Base-by-base conservation (phyloP, 345 rosid species). In the Draba incana region DNA sequence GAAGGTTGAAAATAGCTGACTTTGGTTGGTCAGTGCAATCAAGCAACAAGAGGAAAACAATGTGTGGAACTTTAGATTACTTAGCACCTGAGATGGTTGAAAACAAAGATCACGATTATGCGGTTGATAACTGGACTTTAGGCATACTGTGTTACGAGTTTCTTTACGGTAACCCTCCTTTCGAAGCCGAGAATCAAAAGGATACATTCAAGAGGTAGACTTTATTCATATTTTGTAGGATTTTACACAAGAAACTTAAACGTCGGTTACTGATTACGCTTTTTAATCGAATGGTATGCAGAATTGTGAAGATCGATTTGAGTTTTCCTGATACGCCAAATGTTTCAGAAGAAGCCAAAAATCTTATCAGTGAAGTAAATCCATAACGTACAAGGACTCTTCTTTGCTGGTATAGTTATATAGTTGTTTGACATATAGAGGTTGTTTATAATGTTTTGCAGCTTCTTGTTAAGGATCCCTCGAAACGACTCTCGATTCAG, bases 21-120 rank as follows among this genome's bases (percentile, higher is more conserved):
- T 95, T 95, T 68, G 97, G 99, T 27, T 89, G 98, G 99, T 89
- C 98, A 8, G 97, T 95, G n/a, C 99, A 95, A 78, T 92, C 99
- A 16, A 83, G 76, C 77, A 78, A 79, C 82, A 95, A 89, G 82
- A 88, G 99, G 51, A 86, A 70, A 77, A 95, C 98, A 10, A 86
- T 92, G 98, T 95, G 99, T 71, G 99, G 99, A 47, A 92, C 99
- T 5, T 71, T 95, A 70, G 99, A 95, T 66, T 92, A 95, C 59
- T 81, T 95, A 44, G 98, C 98, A 55, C 99, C 98, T 15, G 98
- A 95, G 80, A 88, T 92, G 96, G 98, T 95, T 16, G 98, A 92
- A 75, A 85, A 86, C 9, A 88, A 77, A 81, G 94, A 87, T 68
- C 96, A 92, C 50, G 99, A 89, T 71, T 80, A 85, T 56, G 92